A percentile compares a stretch with the other conserved stretches of the same genome.
Conservation (phyloP, 305 asterid species). For the Fraxinus baroniana region DNA sequence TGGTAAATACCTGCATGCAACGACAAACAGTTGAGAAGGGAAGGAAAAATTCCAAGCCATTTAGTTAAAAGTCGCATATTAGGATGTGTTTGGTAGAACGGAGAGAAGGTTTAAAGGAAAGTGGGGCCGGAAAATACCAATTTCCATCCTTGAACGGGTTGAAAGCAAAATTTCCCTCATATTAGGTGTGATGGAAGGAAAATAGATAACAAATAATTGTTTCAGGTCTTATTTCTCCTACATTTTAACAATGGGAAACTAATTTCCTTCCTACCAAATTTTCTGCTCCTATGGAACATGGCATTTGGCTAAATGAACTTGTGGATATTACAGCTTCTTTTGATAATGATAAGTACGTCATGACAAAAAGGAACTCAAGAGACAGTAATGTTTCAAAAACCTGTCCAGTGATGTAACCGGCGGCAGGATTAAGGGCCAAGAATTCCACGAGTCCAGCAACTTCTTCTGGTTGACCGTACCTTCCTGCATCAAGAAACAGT, state of each 20-base stretch:
- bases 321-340: not conserved
- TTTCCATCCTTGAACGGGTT: not conserved
- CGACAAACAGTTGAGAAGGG: too few species aligned
- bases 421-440: conserved; percentile 81
- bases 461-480: conserved; percentile 94
- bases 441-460: conserved; percentile 90
- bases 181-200: not conserved
- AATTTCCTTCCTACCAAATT: too few species aligned
- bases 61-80: too few species aligned
- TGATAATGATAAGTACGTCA: not conserved
- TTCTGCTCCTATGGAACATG: not conserved
- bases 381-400: conserved; percentile 27
- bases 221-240: too few species aligned
- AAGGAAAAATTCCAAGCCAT: too few species aligned
- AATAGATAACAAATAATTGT: not conserved
- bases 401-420: conserved; percentile 92
- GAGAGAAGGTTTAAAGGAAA: too few species aligned
- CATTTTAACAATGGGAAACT: too few species aligned
- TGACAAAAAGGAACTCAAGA: not conserved
- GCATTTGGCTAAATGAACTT: not conserved
- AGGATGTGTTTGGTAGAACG: too few species aligned
- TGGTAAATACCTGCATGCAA: too few species aligned
- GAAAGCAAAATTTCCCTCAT: too few species aligned
- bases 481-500: conserved; percentile 41
- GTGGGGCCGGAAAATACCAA: not conserved